phyloP scores from a whole-genome alignment of 768 basidiomycete genomes.

The Bullera alba region DNA sequence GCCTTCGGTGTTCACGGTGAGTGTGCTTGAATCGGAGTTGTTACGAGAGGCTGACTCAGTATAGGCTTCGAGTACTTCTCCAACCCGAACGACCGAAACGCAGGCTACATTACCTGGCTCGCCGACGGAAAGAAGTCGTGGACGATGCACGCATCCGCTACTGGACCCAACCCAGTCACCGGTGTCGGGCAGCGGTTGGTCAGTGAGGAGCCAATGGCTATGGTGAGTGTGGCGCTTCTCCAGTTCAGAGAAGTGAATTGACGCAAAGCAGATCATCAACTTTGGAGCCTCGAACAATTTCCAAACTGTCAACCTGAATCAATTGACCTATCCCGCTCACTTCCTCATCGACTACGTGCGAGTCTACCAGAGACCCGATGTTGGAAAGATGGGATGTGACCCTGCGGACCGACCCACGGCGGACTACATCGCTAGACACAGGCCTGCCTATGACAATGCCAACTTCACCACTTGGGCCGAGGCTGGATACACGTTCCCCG shows the following conservation, averaged over 20 bases:
- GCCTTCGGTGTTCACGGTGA: conserved; percentile 23
- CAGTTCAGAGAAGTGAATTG: not conserved
- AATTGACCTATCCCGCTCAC: conserved; percentile 67
- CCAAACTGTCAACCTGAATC: conserved; percentile 45
- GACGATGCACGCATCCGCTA: conserved; percentile 59
- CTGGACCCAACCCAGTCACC: conserved; percentile 60
- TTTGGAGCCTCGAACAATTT: conserved; percentile 47
- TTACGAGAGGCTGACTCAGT: not conserved
- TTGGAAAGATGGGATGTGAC: conserved; percentile 65
- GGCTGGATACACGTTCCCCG: conserved; percentile 68
- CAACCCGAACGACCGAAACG: conserved; percentile 57
- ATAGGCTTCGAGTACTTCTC: conserved; percentile 71
- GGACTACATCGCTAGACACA: conserved; percentile 56
- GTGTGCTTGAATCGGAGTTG: not conserved
- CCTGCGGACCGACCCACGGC: conserved; percentile 71
- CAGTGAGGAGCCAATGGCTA: conserved; percentile 86
- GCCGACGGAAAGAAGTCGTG: conserved; percentile 62
- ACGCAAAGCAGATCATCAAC: conserved; percentile 56
- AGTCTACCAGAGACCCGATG: conserved; percentile 61
- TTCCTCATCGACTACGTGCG: conserved; percentile 82
- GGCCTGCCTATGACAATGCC: conserved; percentile 64
- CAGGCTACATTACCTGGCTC: conserved; percentile 83
- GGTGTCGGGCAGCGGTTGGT: conserved; percentile 62
- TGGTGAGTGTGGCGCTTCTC: conserved; percentile 13
- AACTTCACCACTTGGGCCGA: conserved; percentile 80